These are phyloP conservation scores for Sordariomycetes sp. DNA, from an alignment of 2,329 filamentous ascomycete species.

Conservation along the genomic window DNA sequence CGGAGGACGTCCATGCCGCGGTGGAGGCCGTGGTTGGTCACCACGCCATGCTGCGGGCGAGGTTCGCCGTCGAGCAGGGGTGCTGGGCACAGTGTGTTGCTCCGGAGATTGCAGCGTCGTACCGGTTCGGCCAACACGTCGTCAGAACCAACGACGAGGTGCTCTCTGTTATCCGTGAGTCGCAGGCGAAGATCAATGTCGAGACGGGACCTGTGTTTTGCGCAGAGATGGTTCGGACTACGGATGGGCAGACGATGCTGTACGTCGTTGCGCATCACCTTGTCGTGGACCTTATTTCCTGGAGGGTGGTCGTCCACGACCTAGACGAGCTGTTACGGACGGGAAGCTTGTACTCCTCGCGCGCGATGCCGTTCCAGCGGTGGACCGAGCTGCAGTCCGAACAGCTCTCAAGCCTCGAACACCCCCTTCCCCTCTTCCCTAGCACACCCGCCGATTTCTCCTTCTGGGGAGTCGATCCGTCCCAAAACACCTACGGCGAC, in stretches of 20 bases:
- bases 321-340: slow-evolving; percentile 32
- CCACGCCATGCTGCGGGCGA: slow-evolving; percentile 36
- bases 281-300: slow-evolving; percentile 35
- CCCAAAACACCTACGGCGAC: slow-evolving; percentile 30
- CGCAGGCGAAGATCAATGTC: slow-evolving; percentile 32
- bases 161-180: slow-evolving; percentile 21
- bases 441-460: slow-evolving; percentile 23
- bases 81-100: slow-evolving; percentile 33
- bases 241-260: slow-evolving; percentile 29
- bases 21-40: slow-evolving; percentile 33
- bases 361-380: slow-evolving; percentile 31
- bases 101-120: slow-evolving; percentile 24
- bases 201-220: slow-evolving; percentile 35
- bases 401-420: slow-evolving; percentile 17
- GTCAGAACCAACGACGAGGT: slow-evolving; percentile 27
- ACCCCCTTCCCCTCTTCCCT: slow-evolving; percentile 19
- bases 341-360: slow-evolving; percentile 27
- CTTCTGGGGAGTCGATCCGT: slow-evolving; percentile 32
- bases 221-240: slow-evolving; percentile 30
- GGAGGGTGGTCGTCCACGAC: slow-evolving; percentile 34
- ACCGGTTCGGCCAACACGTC: slow-evolving; percentile 26
- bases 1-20: slow-evolving; percentile 32
- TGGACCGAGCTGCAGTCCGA: slow-evolving; percentile 33
- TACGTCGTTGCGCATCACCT: slow-evolving; percentile 38
- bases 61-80: slow-evolving; percentile 22